These are phyloP conservation scores for Lactarius pseudohatsudake DNA, from an alignment of 768 basidiomycete genomes.

Conservation along the genomic window DNA sequence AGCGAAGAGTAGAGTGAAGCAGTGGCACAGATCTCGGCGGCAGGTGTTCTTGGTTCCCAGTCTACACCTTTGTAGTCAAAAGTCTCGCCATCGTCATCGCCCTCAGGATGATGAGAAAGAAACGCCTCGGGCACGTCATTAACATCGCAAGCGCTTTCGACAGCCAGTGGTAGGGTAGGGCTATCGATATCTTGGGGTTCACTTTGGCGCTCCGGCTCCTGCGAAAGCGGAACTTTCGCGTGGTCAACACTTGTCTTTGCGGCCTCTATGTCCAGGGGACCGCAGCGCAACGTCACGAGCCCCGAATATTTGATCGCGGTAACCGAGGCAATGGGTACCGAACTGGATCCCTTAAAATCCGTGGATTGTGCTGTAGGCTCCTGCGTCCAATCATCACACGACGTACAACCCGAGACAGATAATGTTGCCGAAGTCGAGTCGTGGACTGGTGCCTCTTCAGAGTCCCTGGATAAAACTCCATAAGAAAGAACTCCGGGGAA, in stretches of 20 bases:
- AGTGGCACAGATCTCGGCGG: neutral
- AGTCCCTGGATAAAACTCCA: neutral
- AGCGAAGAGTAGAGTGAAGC: neutral
- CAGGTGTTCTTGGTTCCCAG: neutral
- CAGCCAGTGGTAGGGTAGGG: neutral
- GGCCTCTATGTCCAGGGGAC: neutral
- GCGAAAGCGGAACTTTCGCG: neutral
- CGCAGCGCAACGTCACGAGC: neutral
- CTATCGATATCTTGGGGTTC: neutral
- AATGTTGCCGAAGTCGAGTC: neutral
- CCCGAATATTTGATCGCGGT: neutral
- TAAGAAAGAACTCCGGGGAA: slow-evolving; percentile 3
- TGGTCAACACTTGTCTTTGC: neutral
- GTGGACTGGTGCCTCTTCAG: neutral
- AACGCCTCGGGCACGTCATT: neutral
- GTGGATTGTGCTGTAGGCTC: neutral
- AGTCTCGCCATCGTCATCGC: slow-evolving; percentile 6
- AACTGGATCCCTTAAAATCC: neutral
- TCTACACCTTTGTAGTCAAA: slow-evolving; percentile 20
- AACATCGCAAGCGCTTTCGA: neutral
- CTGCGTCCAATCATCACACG: neutral
- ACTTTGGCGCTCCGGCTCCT: neutral
- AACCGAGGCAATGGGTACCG: neutral
- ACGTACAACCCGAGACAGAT: neutral
- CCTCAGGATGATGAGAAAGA: neutral